Evolutionary conservation across 2,329 filamentous ascomycete species (phyloP), one percentile per base, ranked within the genome.

Genomic region (Daldinia sp.): DNA sequence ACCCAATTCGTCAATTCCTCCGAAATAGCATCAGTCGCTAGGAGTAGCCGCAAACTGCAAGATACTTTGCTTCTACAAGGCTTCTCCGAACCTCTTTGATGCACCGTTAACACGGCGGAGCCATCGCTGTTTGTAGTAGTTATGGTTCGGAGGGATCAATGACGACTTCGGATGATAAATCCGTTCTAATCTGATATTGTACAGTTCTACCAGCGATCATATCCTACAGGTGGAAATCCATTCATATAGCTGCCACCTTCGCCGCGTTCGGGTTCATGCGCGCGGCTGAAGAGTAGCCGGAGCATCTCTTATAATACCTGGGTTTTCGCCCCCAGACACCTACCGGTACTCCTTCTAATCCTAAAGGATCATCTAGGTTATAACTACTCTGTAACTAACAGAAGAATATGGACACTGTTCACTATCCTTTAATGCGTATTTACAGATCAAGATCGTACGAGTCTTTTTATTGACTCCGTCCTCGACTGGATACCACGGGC

Each of bases 161-260:
- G 30, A 58, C 41, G 60, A 41, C 50, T 44, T 57, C 51, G 42
- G 48, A 63, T 15, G 48, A 63, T 15, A 51, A 35, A 44, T 59
- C 48, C 6, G n/a, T 39, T n/a, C 39, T 41, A 58, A 28, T 44
- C 46, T 35, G 41, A 26, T 26, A 48, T 44, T 48, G n/a, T 26
- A 37, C 26, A 46, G 37, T 26, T 65, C 48, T 28, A 39, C 35
- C 63, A 60, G 26, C 35, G 59, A 63, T 69, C 51, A 58, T 58
- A 56, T 42, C 33, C 28, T 60, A 39, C 39, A 54, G 48, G 41
- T 7, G 20, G 26, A 30, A 6, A 42, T 58, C 10, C 10, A 39
- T 68, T 59, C 65, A 66, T 68, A 54, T 58, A 63, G 28, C 58
- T 68, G 55, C 42, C 58, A 58, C 62, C 62, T 63, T 55, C 53